Conservation (phyloP, 140 eudicot genomes). For the Stevia rebaudiana region DNA sequence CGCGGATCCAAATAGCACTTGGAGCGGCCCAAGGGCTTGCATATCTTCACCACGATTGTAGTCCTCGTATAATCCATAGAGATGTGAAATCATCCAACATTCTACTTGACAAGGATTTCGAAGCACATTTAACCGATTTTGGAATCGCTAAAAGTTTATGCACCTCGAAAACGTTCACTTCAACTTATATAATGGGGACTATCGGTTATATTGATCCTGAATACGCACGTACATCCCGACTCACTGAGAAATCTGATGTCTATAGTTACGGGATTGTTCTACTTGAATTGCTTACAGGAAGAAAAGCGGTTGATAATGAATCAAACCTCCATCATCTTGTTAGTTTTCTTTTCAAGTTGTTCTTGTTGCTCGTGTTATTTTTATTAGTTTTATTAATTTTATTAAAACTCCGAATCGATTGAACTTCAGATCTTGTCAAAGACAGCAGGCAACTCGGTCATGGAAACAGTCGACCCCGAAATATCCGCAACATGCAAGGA, state of each 20-base stretch:
- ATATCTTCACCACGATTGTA: slow-evolving; percentile 93
- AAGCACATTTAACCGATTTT: slow-evolving; percentile 95
- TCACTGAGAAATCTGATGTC: slow-evolving; percentile 95
- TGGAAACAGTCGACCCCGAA: slow-evolving; percentile 90
- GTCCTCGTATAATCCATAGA: slow-evolving; percentile 94
- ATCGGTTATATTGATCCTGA: slow-evolving; percentile 97
- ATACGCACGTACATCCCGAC: slow-evolving; percentile 95
- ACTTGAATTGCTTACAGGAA: slow-evolving; percentile 84
- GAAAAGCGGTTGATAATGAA: slow-evolving; percentile 92
- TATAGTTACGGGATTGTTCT: slow-evolving; percentile 92
- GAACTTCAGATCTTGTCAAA: slow-evolving; percentile 58
- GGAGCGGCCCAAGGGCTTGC: slow-evolving; percentile 99
- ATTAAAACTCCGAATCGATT: background rate
- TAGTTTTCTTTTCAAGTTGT: slow-evolving; percentile 15
- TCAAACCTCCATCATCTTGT: slow-evolving; percentile 96
- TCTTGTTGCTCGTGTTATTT: background rate
- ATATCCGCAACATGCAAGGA: slow-evolving; percentile 71
- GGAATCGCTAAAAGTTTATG: slow-evolving; percentile 94
- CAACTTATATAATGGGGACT: slow-evolving; percentile 91
- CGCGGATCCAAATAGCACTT: slow-evolving; percentile 71
- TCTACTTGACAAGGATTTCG: slow-evolving; percentile 75
- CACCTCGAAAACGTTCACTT: slow-evolving; percentile 70
- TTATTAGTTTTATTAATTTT: background rate
- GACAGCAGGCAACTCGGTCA: slow-evolving; percentile 78
- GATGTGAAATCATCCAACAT: slow-evolving; percentile 96